Conservation (phyloP, 352 stramenopile species). For the Pythium chondricola region DNA sequence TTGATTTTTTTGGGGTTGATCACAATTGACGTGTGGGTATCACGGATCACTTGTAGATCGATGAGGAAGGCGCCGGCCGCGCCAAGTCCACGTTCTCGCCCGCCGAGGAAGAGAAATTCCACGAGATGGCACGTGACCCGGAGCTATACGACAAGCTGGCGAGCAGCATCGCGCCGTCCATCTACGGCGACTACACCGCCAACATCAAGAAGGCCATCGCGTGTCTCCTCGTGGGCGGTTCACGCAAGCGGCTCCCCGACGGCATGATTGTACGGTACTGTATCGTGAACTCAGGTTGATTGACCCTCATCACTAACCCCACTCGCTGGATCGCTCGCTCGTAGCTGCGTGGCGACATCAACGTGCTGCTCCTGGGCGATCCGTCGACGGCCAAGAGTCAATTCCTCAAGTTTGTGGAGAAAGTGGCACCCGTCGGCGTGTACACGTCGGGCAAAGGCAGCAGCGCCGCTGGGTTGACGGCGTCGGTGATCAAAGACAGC, state of each 20-base stretch:
- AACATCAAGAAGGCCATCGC: conserved; percentile 98
- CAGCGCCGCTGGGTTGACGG: conserved; percentile 95
- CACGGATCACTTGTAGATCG: conserved; percentile 34
- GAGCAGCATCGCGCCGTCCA: conserved; percentile 89
- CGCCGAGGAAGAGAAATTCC: conserved; percentile 97
- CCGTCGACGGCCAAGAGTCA: conserved; percentile 97
- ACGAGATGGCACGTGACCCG: conserved; percentile 82
- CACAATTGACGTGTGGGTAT: background rate
- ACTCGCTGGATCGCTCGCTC: background rate
- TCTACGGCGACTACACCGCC: conserved; percentile 95
- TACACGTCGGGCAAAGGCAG: conserved; percentile 99
- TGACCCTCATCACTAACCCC: background rate
- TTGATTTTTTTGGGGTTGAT: background rate
- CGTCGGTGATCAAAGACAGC: conserved; percentile 92
- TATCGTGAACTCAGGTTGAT: background rate
- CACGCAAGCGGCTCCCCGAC: conserved; percentile 92
- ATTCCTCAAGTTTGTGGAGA: conserved; percentile 98
- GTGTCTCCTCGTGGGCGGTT: conserved; percentile 93
- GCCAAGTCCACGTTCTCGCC: conserved; percentile 92
- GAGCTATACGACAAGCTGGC: conserved; percentile 93
- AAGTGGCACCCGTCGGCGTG: conserved; percentile 95
- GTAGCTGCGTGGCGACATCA: conserved; percentile 95
- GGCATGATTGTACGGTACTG: conserved; percentile 84
- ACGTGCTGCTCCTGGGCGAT: conserved; percentile 97
- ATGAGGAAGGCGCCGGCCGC: conserved; percentile 90